These are phyloP conservation scores for Boletus speciosus DNA, from an alignment of 768 basidiomycete genomes.

Conservation along the genomic window DNA sequence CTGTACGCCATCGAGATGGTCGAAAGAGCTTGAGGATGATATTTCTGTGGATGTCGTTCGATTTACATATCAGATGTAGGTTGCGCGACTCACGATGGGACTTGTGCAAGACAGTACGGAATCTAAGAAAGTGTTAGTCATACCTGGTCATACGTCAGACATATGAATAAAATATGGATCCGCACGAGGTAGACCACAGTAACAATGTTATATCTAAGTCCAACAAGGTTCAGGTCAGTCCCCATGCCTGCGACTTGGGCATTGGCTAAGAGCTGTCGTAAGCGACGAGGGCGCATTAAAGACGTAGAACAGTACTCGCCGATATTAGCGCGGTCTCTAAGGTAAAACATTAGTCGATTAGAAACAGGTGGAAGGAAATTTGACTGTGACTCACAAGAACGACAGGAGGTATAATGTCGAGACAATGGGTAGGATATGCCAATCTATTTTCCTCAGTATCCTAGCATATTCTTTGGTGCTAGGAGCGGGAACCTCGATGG, in stretches of 20 bases:
- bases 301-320: constrained; percentile 25
- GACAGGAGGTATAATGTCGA: constrained; percentile 15
- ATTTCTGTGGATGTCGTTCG: constrained; percentile 24
- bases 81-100: constrained; percentile 35
- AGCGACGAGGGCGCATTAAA: not conserved
- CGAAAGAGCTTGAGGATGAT: constrained; percentile 32
- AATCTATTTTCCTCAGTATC: constrained; percentile 19
- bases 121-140: constrained; percentile 19
- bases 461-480: not conserved
- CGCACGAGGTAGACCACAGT: constrained; percentile 38
- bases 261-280: constrained; percentile 30
- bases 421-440: constrained; percentile 19
- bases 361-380: not conserved
- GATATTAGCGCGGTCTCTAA: constrained; percentile 44
- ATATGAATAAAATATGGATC: not conserved
- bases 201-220: constrained; percentile 36
- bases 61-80: not conserved
- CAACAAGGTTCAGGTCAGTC: constrained; percentile 33
- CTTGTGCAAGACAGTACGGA: constrained; percentile 35
- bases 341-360: not conserved
- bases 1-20: constrained; percentile 34
- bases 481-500: not conserved
- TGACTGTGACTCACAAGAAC: constrained; percentile 12
- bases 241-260: constrained; percentile 46
- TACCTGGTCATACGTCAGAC: not conserved